phyloP scores from a whole-genome alignment of 2,329 filamentous ascomycete species.

The Aureobasidium vineae region DNA sequence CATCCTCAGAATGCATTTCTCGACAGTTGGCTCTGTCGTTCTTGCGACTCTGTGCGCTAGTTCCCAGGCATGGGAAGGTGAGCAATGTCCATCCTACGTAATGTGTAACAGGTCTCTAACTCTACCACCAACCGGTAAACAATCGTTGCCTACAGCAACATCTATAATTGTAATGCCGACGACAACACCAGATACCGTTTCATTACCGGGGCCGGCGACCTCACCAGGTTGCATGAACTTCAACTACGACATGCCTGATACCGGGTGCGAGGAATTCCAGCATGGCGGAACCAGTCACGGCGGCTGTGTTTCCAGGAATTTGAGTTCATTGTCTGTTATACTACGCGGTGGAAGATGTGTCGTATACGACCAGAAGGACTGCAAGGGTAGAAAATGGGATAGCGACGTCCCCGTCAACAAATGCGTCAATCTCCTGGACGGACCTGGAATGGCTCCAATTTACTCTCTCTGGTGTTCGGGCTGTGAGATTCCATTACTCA shows the following conservation, averaged over 20 bases:
- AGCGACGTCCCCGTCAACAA: not conserved
- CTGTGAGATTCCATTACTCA: not conserved
- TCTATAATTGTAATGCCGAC: not conserved
- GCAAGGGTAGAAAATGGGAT: not conserved
- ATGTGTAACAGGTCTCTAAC: not conserved
- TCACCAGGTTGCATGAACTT: not conserved
- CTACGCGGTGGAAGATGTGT: not conserved
- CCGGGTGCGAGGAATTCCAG: not conserved
- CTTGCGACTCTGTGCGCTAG: not conserved
- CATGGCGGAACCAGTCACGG: not conserved
- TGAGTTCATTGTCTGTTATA: not conserved
- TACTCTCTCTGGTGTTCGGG: not conserved
- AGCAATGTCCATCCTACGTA: not conserved
- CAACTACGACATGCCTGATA: not conserved
- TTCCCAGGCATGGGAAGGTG: not conserved
- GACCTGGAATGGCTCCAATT: not conserved
- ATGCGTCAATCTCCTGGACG: not conserved
- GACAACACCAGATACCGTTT: not conserved
- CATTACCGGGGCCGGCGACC: not conserved
- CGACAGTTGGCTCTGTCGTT: not conserved
- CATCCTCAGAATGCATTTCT: not conserved
- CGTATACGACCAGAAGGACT: not conserved
- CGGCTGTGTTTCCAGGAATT: not conserved
- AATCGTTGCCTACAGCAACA: not conserved
- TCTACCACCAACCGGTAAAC: not conserved